Evolutionary conservation across 164 flowering plant genomes (phyloP).

Genomic region (Piper longum): DNA sequence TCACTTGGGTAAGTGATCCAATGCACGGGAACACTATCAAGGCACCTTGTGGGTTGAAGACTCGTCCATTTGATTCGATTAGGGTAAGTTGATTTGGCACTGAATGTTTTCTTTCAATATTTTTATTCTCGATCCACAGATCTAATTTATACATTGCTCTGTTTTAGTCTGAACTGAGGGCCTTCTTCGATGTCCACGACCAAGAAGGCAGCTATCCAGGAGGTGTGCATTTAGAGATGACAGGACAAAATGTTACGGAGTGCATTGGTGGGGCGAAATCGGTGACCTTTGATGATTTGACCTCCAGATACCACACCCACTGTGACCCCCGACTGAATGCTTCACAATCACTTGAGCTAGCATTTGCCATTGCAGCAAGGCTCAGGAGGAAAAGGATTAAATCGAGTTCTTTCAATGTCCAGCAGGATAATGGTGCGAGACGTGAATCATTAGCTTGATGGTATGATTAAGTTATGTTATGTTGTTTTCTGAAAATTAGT

Average conservation of each 20-base stretch:
- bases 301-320: slow-evolving; percentile 86
- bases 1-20: slow-evolving; percentile 49
- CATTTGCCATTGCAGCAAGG: slow-evolving; percentile 18
- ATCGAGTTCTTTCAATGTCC: neutral
- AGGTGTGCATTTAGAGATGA: slow-evolving; percentile 52
- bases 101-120: too few relatives aligned
- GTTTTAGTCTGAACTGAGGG: slow-evolving; percentile 8
- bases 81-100: slow-evolving; percentile 17
- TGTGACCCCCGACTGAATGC: slow-evolving; percentile 85
- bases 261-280: slow-evolving; percentile 52
- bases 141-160: neutral
- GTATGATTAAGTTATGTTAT: too few relatives aligned
- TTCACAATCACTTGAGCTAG: slow-evolving; percentile 79
- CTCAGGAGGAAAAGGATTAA: neutral
- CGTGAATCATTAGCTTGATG: neutral
- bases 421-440: neutral
- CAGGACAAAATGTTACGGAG: slow-evolving; percentile 53
- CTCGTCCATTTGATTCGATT: slow-evolving; percentile 51
- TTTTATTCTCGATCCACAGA: too few relatives aligned
- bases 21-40: slow-evolving; percentile 48
- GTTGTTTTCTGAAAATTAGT: too few relatives aligned
- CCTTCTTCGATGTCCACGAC: slow-evolving; percentile 55
- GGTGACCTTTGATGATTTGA: slow-evolving; percentile 67
- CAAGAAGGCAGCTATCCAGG: slow-evolving; percentile 59
- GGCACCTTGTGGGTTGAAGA: slow-evolving; percentile 58